These are phyloP conservation scores for Gentiana macrophylla DNA, from an alignment of 257 asterid species.

Conservation along the genomic window DNA sequence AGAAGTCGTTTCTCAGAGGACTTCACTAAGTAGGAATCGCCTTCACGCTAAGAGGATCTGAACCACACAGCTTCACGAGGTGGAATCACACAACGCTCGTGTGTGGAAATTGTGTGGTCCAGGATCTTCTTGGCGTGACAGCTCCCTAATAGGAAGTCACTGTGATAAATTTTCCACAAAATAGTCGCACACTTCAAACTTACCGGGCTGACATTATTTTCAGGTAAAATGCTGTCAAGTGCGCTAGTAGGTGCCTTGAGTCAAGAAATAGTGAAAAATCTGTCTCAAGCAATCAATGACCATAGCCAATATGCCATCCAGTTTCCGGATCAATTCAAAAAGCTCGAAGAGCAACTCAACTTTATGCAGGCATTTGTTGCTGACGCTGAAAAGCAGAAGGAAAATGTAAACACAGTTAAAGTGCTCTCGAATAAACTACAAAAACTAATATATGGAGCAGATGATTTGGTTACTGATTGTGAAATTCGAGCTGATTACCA, in stretches of 20 bases:
- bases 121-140: too few relatives aligned
- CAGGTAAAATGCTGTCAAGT: background rate
- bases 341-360: constrained; percentile 10
- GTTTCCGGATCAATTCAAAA: constrained; percentile 12
- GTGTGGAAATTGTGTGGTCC: too few relatives aligned
- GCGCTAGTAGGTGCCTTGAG: constrained; percentile 1
- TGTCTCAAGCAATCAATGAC: background rate
- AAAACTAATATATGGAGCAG: constrained; percentile 20
- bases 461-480: constrained; percentile 18
- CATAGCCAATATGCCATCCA: constrained; percentile 13
- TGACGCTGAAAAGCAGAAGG: constrained; percentile 13
- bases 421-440: constrained; percentile 5
- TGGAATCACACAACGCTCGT: too few relatives aligned
- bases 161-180: too few relatives aligned
- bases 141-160: too few relatives aligned
- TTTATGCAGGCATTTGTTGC: constrained; percentile 17
- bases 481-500: constrained; percentile 8
- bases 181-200: too few relatives aligned
- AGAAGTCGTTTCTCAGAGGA: too few relatives aligned
- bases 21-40: too few relatives aligned
- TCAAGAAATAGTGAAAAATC: background rate
- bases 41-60: too few relatives aligned
- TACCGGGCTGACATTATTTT: too few relatives aligned
- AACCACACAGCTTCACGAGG: too few relatives aligned
- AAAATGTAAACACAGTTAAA: constrained; percentile 6